A percentile compares a stretch with the other conserved stretches of the same genome.
phyloP scores from a whole-genome alignment of 305 asterid species.

The Withania somnifera region DNA sequence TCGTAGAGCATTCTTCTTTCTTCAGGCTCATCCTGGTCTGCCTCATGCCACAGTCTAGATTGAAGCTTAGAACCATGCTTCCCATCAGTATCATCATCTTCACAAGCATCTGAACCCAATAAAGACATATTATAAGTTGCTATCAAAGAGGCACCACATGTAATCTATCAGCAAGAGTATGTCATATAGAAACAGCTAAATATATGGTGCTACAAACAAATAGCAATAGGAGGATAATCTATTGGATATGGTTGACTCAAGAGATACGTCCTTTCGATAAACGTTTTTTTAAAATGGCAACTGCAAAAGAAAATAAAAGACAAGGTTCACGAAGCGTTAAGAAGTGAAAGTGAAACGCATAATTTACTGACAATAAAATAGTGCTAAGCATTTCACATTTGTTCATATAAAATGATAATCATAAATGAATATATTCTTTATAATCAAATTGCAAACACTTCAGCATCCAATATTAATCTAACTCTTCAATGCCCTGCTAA shows the following conservation, averaged over 20 bases:
- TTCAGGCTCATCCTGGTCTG: constrained; percentile 19
- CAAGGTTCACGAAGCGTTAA: not conserved
- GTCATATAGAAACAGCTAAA: not conserved
- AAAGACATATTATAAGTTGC: constrained; percentile 5
- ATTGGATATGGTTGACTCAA: not conserved
- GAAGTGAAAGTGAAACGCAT: not conserved
- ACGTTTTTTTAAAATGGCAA: not conserved
- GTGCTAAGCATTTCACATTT: not conserved
- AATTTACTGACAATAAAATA: not conserved
- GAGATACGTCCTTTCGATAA: not conserved
- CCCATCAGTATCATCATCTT: not conserved
- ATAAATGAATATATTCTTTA: not conserved
- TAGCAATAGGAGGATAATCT: not conserved
- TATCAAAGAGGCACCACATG: constrained; percentile 5
- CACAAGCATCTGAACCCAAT: not conserved
- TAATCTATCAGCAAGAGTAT: not conserved
- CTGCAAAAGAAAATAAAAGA: not conserved
- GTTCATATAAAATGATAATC: not conserved
- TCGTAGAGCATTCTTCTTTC: constrained; percentile 15
- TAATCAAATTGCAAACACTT: not conserved
- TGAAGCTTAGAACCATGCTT: not conserved
- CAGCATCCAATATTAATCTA: not conserved
- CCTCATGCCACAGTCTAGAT: constrained; percentile 9
- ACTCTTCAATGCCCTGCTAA: not conserved
- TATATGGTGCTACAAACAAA: not conserved